Evolutionary conservation across 805 yeast species (phyloP).

Genomic region (Zygosaccharomyces pseudorouxii): DNA sequence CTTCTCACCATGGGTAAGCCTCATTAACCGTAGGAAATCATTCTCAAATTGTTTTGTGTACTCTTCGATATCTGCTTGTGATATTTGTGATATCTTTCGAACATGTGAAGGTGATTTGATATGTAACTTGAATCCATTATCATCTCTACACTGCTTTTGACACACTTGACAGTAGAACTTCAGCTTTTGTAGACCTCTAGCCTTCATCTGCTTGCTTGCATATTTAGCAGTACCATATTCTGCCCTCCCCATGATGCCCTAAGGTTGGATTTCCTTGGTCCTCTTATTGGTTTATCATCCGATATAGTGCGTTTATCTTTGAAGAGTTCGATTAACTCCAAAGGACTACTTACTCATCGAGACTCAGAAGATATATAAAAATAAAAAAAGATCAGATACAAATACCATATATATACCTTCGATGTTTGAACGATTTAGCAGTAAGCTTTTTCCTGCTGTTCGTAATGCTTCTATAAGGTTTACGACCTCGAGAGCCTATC

Average conservation of each 20-base stretch:
- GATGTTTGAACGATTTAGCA: neutral
- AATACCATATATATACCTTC: neutral
- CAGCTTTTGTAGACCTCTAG: constrained; percentile 79
- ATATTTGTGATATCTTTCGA: constrained; percentile 48
- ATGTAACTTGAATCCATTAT: constrained; percentile 91
- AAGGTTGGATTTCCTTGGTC: neutral
- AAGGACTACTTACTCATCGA: neutral
- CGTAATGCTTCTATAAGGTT: neutral
- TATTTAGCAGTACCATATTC: constrained; percentile 65
- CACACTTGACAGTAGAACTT: constrained; percentile 90
- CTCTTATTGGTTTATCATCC: neutral
- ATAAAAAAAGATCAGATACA: neutral
- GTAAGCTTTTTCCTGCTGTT: neutral
- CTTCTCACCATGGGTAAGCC: constrained; percentile 76
- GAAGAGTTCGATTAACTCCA: neutral
- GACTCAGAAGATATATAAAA: no score
- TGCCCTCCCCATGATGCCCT: constrained; percentile 47
- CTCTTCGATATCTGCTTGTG: constrained; percentile 47
- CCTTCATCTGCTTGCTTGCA: constrained; percentile 70
- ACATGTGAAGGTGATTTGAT: constrained; percentile 75
- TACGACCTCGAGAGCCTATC: neutral
- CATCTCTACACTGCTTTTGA: constrained; percentile 90
- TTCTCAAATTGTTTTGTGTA: constrained; percentile 56
- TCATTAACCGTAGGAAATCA: constrained; percentile 60
- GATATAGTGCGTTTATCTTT: neutral